phyloP scores from a whole-genome alignment of 208 protist genomes.

The Naegleria fowleri region DNA sequence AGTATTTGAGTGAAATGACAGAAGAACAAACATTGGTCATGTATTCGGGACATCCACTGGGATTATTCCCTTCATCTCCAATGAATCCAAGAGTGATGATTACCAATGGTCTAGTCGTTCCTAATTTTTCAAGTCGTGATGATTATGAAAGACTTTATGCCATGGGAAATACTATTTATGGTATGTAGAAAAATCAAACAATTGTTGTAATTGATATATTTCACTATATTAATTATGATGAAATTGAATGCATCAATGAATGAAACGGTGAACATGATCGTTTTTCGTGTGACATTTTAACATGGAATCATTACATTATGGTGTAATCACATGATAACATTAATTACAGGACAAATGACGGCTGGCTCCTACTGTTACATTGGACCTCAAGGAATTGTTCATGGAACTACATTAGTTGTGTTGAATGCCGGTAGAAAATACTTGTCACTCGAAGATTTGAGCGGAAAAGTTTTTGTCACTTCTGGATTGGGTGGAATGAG shows the following conservation, averaged over 20 bases:
- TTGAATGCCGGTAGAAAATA: constrained; percentile 77
- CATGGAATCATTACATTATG: constrained; percentile 51
- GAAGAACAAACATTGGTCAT: constrained; percentile 72
- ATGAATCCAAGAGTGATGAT: constrained; percentile 64
- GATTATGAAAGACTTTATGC: constrained; percentile 56
- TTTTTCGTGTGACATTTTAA: constrained; percentile 56
- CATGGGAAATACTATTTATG: constrained; percentile 37
- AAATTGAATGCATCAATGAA: too few species aligned
- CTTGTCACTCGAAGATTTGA: constrained; percentile 43
- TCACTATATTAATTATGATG: background rate
- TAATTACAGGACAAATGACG: constrained; percentile 87
- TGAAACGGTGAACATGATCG: background rate
- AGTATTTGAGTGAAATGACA: constrained; percentile 68
- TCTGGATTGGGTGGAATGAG: constrained; percentile 37
- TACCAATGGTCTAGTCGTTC: constrained; percentile 82
- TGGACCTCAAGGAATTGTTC: constrained; percentile 76
- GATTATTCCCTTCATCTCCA: constrained; percentile 62
- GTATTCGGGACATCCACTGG: constrained; percentile 66
- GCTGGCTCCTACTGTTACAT: constrained; percentile 64
- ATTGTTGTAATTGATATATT: too few species aligned
- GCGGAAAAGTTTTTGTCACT: constrained; percentile 62
- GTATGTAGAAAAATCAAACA: too few species aligned
- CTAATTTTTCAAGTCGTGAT: constrained; percentile 67
- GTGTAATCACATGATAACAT: too few species aligned
- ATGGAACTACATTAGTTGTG: constrained; percentile 75